Percentiles rank a stretch among this genome's conserved stretches.
These are phyloP conservation scores for Dendrobium catenatum DNA, from an alignment of 106 monocot species.

Conservation along the genomic window DNA sequence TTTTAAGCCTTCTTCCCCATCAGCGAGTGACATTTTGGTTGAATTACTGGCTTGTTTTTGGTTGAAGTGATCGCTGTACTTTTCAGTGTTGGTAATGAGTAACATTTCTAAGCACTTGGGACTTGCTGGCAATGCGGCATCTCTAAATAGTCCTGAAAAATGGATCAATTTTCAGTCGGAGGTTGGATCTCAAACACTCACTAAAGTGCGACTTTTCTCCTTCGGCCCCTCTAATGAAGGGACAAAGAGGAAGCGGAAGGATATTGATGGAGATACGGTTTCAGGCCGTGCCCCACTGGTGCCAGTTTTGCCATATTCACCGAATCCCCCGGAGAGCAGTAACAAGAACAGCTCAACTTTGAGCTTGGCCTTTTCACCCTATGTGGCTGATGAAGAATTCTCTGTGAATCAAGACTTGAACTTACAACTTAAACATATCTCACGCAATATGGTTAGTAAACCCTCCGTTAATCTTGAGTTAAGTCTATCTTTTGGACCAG, in stretches of 20 bases:
- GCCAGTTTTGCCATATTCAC: slow-evolving; percentile 27
- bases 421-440: slow-evolving; percentile 26
- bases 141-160: background rate
- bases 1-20: background rate
- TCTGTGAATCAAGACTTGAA: slow-evolving; percentile 29
- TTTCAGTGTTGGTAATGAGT: slow-evolving; percentile 8
- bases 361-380: slow-evolving; percentile 29
- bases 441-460: background rate
- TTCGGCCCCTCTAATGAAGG: slow-evolving; percentile 11
- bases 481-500: slow-evolving; percentile 36
- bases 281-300: slow-evolving; percentile 13
- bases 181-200: slow-evolving; percentile 3
- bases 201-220: slow-evolving; percentile 14
- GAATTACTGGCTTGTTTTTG: slow-evolving; percentile 6
- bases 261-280: slow-evolving; percentile 11
- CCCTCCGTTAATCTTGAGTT: slow-evolving; percentile 30
- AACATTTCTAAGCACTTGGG: slow-evolving; percentile 5
- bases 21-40: slow-evolving; percentile 4
- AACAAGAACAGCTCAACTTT: slow-evolving; percentile 37
- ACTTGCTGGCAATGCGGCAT: background rate
- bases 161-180: slow-evolving; percentile 12
- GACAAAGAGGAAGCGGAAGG: slow-evolving; percentile 36
- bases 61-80: background rate
- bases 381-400: slow-evolving; percentile 43
- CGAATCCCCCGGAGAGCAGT: slow-evolving; percentile 40